These are phyloP conservation scores for Aspergillus luchuensis DNA, from an alignment of 2,329 filamentous ascomycete species.

Conservation along the genomic window DNA sequence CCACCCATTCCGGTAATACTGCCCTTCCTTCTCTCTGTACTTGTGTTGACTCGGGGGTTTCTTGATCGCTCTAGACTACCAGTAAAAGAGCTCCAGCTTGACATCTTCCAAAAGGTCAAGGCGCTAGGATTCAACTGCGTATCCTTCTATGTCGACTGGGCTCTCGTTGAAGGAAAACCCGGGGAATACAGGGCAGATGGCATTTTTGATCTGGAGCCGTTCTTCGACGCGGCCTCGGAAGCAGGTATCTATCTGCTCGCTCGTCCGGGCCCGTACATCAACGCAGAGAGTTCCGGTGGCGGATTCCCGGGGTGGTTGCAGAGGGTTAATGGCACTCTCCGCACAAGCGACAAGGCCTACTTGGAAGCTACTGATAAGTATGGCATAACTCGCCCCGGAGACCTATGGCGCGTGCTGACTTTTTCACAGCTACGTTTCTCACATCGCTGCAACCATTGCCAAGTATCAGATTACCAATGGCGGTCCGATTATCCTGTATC, in stretches of 20 bases:
- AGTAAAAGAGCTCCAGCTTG: constrained; percentile 65
- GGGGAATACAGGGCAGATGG: constrained; percentile 71
- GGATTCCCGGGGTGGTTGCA: constrained; percentile 81
- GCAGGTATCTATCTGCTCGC: constrained; percentile 78
- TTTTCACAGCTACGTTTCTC: constrained; percentile 56
- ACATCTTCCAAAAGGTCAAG: constrained; percentile 81
- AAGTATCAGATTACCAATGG: constrained; percentile 79
- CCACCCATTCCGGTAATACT: constrained; percentile 62
- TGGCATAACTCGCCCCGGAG: not conserved
- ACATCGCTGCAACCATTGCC: constrained; percentile 68
- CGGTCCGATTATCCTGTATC: constrained; percentile 75
- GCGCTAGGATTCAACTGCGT: constrained; percentile 77
- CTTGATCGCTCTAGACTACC: constrained; percentile 50
- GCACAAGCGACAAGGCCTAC: constrained; percentile 64
- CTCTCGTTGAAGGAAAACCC: constrained; percentile 70
- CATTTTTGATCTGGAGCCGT: constrained; percentile 70
- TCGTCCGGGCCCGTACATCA: constrained; percentile 73
- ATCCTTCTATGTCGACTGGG: constrained; percentile 80
- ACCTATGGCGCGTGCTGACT: constrained; percentile 11
- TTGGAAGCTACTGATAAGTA: constrained; percentile 68
- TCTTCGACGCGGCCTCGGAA: constrained; percentile 72
- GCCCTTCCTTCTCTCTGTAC: not conserved
- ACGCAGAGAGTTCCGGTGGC: constrained; percentile 74
- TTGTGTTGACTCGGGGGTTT: not conserved
- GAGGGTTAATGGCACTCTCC: constrained; percentile 63